Base-by-base conservation (phyloP, 345 rosid genomes). In the Psidium friedrichsthalianum region DNA sequence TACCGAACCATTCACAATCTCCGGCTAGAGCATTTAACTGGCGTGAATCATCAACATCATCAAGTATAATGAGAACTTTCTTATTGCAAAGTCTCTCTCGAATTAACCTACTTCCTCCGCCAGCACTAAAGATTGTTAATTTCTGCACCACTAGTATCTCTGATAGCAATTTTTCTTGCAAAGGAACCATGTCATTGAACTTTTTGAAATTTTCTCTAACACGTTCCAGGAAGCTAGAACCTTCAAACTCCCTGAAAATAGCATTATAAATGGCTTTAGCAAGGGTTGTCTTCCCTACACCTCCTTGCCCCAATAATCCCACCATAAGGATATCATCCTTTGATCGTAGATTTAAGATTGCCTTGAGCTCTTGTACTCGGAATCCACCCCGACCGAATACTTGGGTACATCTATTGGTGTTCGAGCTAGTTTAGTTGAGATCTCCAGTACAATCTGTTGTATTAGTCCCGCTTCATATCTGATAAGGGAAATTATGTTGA, bases 111-210 rank as follows among this genome's bases (percentile, higher is more conserved):
- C 40, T 6, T 61, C 74, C 74, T 61, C 0, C 2, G 6, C 1
- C 20, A 27, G 6, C 74, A 14, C 2, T 1, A 0, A 1, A 6
- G 10, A 14, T 3, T 14, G 0, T 61, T 1, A 49, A 9, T 14
- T 27, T 59, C 25, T 22, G 9, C n/a, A 5, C n/a, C 8, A 1
- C 22, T 1, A 61, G 1, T 29, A 61, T 5, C 3, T 61, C 10
- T 2, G 10, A 61, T 14, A 61, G 74, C 74, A 61, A 61, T 29
- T 61, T 3, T 59, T 61, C 2, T 1, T 61, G 76, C 11, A 64
- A 29, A 64, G 2, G 3, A 64, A 15, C 76, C 42, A 64, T 29
- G 15, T 15, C 22, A 7, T 8, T 15, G 22, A 0, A 3, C 8
- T 0, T 32, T 0, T 15, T 29, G 42, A 2, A 64, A 16, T 64